Percentiles rank a stretch among this genome's conserved stretches.
Evolutionary conservation across 2,329 filamentous ascomycete genomes (phyloP).

Genomic region (Stagonosporopsis chrysanthemi): DNA sequence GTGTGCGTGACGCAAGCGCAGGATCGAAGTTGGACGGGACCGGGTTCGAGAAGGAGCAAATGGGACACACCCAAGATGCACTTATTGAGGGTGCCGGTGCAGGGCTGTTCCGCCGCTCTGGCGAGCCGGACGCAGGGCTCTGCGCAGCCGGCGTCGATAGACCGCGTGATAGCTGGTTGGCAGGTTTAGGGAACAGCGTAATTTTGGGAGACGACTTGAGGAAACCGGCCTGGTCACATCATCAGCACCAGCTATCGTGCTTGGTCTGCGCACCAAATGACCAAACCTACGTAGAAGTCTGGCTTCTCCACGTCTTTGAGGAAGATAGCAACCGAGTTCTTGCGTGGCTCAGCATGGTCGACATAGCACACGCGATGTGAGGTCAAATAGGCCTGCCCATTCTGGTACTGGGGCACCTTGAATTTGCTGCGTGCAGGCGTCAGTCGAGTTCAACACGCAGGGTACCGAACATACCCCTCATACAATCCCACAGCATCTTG

Average conservation of each 20-base stretch:
- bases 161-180: conserved; percentile 67
- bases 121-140: conserved; percentile 38
- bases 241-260: conserved; percentile 28
- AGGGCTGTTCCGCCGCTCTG: conserved; percentile 47
- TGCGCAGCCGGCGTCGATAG: conserved; percentile 54
- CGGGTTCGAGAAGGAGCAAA: conserved; percentile 93
- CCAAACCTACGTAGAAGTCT: conserved; percentile 66
- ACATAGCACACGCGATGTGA: conserved; percentile 97
- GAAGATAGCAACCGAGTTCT: conserved; percentile 83
- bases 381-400: conserved; percentile 95
- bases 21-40: conserved; percentile 95
- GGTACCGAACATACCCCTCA: conserved; percentile 78
- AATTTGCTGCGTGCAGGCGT: conserved; percentile 71
- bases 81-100: conserved; percentile 61
- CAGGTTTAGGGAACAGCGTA: conserved; percentile 82
- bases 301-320: conserved; percentile 89
- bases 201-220: conserved; percentile 95
- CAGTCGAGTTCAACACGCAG: conserved; percentile 19
- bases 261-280: conserved; percentile 5
- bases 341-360: conserved; percentile 83
- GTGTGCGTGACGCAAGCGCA: conserved; percentile 77
- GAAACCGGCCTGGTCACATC: conserved; percentile 74
- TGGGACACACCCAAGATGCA: conserved; percentile 94
- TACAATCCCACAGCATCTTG: conserved; percentile 98
- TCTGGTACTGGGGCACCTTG: conserved; percentile 92